Base-by-base conservation (phyloP, 208 protist genomes). In the Crithidia mellificae region DNA sequence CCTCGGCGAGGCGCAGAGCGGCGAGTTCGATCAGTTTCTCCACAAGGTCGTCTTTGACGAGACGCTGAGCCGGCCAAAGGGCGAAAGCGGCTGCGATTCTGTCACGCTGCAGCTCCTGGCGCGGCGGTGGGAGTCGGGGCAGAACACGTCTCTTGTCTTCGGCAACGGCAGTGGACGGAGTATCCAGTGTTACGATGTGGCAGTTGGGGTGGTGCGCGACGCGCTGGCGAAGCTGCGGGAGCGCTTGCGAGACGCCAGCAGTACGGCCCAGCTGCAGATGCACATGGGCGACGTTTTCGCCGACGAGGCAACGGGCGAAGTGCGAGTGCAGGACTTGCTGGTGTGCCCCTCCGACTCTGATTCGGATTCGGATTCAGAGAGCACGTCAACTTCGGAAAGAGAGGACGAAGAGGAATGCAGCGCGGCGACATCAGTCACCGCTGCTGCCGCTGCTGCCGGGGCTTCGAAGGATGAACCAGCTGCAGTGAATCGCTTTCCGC, bases 111-210 rank as follows among this genome's bases (percentile, higher is more conserved):
- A 72, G 36, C 50, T 70, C 36, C 55, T 75, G 29, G 32, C 58
- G 51, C 29, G 36, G 20, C 27, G 27, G 30, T 80, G 74, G 74
- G 56, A 63, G 57, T 41, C 54, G 7, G 74, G 74, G 17, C 74
- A 67, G 22, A 80, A 80, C 44, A 49, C 68, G 15, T 74, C 49
- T 14, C 62, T 80, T 7, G 17, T 80, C 1, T 52, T 80, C 12
- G 67, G 74, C 30, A 73, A 74, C 32, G 62, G 68, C 63, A 66
- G 46, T 17, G 68, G 67, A 6, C 68, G 74, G 47, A 71, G 58
- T 39, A 64, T 50, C 19, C 52, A 47, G 20, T 62, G 55, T 1
- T 36, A 58, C 24, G 47, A 56, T n/a, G 19, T 75, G 11, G 61
- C 56, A 4, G 39, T 67, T 5, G 62, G 50, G 11, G 64, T 62